phyloP scores from a whole-genome alignment of 352 stramenopile species.

The Detonula confervacea region DNA sequence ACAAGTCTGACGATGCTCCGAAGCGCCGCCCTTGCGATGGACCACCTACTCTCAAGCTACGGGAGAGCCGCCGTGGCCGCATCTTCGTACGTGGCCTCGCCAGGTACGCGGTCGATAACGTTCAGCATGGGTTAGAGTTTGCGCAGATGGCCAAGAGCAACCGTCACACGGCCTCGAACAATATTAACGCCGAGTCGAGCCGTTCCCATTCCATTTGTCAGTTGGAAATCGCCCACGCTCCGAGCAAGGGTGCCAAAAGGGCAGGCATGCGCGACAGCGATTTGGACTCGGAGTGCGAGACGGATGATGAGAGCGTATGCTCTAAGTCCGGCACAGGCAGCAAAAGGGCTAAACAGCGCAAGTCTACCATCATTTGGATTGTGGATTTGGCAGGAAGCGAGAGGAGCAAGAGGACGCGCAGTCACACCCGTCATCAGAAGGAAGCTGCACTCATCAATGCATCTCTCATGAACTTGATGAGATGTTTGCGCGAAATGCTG shows the following conservation, averaged over 20 bases:
- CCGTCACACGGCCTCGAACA: slow-evolving; percentile 81
- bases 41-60: slow-evolving; percentile 64
- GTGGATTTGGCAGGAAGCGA: slow-evolving; percentile 94
- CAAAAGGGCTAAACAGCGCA: slow-evolving; percentile 16
- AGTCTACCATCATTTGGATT: slow-evolving; percentile 88
- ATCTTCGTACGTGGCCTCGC: slow-evolving; percentile 75
- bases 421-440: slow-evolving; percentile 90
- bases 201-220: slow-evolving; percentile 85
- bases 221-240: slow-evolving; percentile 66
- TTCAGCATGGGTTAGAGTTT: slow-evolving; percentile 72
- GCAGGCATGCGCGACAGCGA: slow-evolving; percentile 12
- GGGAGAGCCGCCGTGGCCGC: slow-evolving; percentile 65
- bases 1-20: slow-evolving; percentile 28
- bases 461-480: slow-evolving; percentile 97
- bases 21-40: slow-evolving; percentile 34
- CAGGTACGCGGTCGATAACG: slow-evolving; percentile 65
- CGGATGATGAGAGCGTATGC: slow-evolving; percentile 67
- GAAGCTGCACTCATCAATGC: slow-evolving; percentile 98
- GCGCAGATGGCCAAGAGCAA: slow-evolving; percentile 69
- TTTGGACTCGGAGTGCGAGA: slow-evolving; percentile 54
- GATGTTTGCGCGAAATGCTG: slow-evolving; percentile 93
- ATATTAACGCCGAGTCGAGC: slow-evolving; percentile 79
- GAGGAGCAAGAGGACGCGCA: slow-evolving; percentile 85
- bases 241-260: neutral
- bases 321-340: slow-evolving; percentile 33